Conservation (phyloP, 345 rosid genomes). For the Camelina sativa region DNA sequence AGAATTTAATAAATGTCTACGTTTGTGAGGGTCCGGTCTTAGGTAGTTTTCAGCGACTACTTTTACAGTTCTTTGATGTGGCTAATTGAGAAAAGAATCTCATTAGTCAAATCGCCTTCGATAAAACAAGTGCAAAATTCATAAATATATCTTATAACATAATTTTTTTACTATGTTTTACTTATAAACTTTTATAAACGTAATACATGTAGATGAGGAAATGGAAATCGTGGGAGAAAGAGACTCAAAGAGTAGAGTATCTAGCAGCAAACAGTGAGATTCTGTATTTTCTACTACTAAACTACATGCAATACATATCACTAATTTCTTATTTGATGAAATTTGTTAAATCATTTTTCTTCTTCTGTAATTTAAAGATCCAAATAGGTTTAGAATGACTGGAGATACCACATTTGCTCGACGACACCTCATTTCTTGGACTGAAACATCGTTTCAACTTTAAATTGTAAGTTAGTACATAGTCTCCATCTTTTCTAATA, state of each 20-base stretch:
- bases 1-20: no score
- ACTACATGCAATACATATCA: not conserved
- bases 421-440: slow-evolving; percentile 55
- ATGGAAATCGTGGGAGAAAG: slow-evolving; percentile 79
- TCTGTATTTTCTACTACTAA: not conserved
- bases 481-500: not conserved
- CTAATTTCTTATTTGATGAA: not conserved
- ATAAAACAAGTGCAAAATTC: no score
- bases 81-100: no score
- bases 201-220: slow-evolving; percentile 57
- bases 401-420: slow-evolving; percentile 78
- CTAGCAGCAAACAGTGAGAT: slow-evolving; percentile 59
- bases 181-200: not conserved
- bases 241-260: slow-evolving; percentile 66
- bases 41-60: no score
- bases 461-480: slow-evolving; percentile 56
- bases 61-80: no score
- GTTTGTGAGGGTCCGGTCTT: no score
- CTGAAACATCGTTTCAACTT: slow-evolving; percentile 47
- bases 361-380: slow-evolving; percentile 47
- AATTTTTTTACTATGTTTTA: not conserved
- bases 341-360: not conserved
- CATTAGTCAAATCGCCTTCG: no score
- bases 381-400: slow-evolving; percentile 61
- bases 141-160: no score